Base-by-base conservation (phyloP, 306 rosid species). In the Rosa rugosa region DNA sequence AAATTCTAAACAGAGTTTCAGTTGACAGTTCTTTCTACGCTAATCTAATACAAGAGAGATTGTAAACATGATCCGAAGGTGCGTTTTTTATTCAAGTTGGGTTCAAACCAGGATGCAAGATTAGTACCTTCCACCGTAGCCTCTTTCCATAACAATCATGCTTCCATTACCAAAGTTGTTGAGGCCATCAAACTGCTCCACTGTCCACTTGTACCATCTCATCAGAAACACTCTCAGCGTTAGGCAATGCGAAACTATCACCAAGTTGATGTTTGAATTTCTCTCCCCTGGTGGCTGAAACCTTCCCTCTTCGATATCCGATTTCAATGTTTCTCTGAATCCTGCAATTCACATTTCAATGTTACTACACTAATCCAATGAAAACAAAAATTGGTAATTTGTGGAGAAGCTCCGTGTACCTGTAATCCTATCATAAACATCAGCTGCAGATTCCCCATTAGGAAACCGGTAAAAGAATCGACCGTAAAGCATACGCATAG, bases 161-260 rank as follows among this genome's bases (percentile, higher is more conserved):
- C 82, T 70, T 13, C 95, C 93, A 62, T 92, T 94, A 60, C 85
- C 80, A 72, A 94, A 53, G 80, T 94, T 94, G 63, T 83, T 71
- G 17, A 94, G 84, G 9, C 87, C 72, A 69, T 94, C 93, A 16
- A 92, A 94, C 71, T 94, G 97, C 53, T 90, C 69, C 5, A 92
- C 97, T 0, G 93, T 89, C 98, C 98, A 94, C 68, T 94, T 89
- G 84, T 90, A 94, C 97, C 97, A 92, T 71, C 97, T 91, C 97
- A 90, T 92, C 4, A 94, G 93, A 63, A 94, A 94, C 64, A 94
- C 97, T 81, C 98, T 64, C 8, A 92, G 89, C 3, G 95, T 94
- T 65, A 92, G 79, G 27, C 97, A 97, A 69, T 94, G 97, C 0
- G 95, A 92, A 64, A 94, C 97, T 1, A 92, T 75, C 0, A 92